Evolutionary conservation across 2,329 filamentous ascomycete genomes (phyloP), one percentile per base, ranked within the genome.

Genomic region (Botrytis cinerea): DNA sequence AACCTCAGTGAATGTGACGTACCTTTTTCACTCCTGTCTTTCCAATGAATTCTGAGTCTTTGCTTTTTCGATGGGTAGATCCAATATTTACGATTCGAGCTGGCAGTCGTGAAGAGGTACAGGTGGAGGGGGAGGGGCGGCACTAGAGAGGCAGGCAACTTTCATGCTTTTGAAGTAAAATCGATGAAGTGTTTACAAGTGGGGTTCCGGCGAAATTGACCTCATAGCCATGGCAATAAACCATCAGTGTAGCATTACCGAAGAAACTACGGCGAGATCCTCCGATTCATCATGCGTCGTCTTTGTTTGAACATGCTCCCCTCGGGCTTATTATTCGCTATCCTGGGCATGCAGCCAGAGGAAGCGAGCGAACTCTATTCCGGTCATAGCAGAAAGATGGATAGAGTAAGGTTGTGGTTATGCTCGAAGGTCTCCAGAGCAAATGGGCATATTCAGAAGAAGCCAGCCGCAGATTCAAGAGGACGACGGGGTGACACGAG

Each of bases 221-320:
- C 57, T 62, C 43, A 71, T 71, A 67, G 35, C 46, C 64, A 67
- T 71, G 60, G 54, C 59, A 61, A 71, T 54, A 18, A 10, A 2
- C 8, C n/a, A 67, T 10, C 18, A 35, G 16, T 35, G 32, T 67
- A 5, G 12, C n/a, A 67, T 38, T 67, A 32, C 61, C 70, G 70
- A 72, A 72, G 61, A 72, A 59, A 67, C 60, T 22, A 72, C 70
- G 70, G 70, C 70, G 70, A 72, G 70, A 57, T 72, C 46, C 60
- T 54, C 70, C 61, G 70, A 72, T 43, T 35, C 35, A 57, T 32
- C 51, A 43, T 57, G 35, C n/a, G 10, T 32, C 70, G 20, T 35
- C 69, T 71, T 72, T 18, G 25, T 67, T 61, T 25, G 18, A 38
- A 67, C 45, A 18, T 59, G 6, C 20, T 20, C n/a, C n/a, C 18